Percentiles rank a stretch among this genome's conserved stretches.
phyloP scores from a whole-genome alignment of 805 yeast genomes.

The Grigorovia jiainica region DNA sequence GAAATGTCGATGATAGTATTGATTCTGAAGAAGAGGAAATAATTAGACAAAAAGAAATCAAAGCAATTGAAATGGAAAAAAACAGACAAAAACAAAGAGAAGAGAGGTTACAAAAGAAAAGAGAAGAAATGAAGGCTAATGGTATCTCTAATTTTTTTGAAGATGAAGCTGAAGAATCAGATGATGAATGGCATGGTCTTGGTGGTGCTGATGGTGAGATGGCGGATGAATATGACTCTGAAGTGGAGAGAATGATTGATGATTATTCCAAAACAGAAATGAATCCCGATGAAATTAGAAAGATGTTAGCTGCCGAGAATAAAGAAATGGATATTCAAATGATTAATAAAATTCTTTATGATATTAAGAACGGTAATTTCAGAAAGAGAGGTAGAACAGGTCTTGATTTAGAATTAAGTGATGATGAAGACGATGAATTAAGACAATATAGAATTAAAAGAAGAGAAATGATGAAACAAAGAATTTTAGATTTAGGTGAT shows the following conservation, averaged over 20 bases:
- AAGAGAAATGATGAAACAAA: slow-evolving; percentile 39
- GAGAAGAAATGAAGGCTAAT: slow-evolving; percentile 43
- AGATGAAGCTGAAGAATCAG: slow-evolving; percentile 81
- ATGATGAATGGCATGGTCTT: slow-evolving; percentile 77
- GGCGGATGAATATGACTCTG: slow-evolving; percentile 52
- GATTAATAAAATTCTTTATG: slow-evolving; percentile 59
- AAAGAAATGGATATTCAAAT: slow-evolving; percentile 52
- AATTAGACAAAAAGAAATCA: slow-evolving; percentile 4
- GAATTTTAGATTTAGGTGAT: slow-evolving; percentile 36
- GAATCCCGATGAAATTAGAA: slow-evolving; percentile 49
- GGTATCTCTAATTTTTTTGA: slow-evolving; percentile 59
- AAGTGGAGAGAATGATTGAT: slow-evolving; percentile 71
- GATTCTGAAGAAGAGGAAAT: slow-evolving; percentile 6
- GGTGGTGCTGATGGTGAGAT: slow-evolving; percentile 61
- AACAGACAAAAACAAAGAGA: slow-evolving; percentile 15
- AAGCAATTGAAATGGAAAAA: slow-evolving; percentile 13
- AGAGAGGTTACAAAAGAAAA: slow-evolving; percentile 25
- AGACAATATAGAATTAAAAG: slow-evolving; percentile 33
- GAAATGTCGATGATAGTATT: neutral
- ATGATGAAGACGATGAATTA: slow-evolving; percentile 52
- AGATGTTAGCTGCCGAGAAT: slow-evolving; percentile 49
- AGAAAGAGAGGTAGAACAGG: slow-evolving; percentile 46
- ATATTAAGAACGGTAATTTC: slow-evolving; percentile 63
- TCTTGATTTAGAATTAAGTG: slow-evolving; percentile 58
- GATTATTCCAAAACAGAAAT: slow-evolving; percentile 50